Evolutionary conservation across 148 eudicot species (phyloP).

Genomic region (Nepenthes gracilis): DNA sequence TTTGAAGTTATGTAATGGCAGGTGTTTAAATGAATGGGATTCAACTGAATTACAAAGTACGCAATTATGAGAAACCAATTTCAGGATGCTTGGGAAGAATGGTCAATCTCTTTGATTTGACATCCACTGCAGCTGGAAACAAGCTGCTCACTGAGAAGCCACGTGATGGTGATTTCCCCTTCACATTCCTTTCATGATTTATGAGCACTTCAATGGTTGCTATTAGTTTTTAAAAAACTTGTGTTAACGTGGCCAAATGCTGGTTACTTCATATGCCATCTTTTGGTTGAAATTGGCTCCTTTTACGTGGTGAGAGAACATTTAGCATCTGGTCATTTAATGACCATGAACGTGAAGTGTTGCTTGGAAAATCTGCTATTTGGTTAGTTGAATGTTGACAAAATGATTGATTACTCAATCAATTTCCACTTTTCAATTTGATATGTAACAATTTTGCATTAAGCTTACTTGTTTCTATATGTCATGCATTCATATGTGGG

Average conservation of each 20-base stretch:
- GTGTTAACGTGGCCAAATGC: not conserved
- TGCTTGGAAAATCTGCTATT: too few species aligned
- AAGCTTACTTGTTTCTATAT: too few species aligned
- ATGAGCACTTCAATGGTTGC: not conserved
- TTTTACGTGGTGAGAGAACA: too few species aligned
- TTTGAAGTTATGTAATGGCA: conserved; percentile 1
- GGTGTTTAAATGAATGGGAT: conserved; percentile 59
- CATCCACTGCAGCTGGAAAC: conserved; percentile 44
- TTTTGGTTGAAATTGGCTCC: too few species aligned
- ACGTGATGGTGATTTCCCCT: conserved; percentile 48
- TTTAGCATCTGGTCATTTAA: too few species aligned
- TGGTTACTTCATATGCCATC: too few species aligned
- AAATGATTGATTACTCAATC: too few species aligned
- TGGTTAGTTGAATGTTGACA: too few species aligned
- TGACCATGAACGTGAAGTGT: too few species aligned
- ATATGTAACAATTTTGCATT: too few species aligned
- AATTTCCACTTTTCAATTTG: too few species aligned
- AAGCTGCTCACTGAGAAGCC: conserved; percentile 76
- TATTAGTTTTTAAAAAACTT: not conserved
- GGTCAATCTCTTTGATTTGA: conserved; percentile 78
- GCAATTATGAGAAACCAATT: conserved; percentile 29
- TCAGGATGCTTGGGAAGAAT: conserved; percentile 87
- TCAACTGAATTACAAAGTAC: conserved; percentile 30
- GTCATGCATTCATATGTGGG: too few species aligned
- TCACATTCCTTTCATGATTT: not conserved